Conservation (phyloP, 306 rosid species). For the Pterocarpus santalinus region DNA sequence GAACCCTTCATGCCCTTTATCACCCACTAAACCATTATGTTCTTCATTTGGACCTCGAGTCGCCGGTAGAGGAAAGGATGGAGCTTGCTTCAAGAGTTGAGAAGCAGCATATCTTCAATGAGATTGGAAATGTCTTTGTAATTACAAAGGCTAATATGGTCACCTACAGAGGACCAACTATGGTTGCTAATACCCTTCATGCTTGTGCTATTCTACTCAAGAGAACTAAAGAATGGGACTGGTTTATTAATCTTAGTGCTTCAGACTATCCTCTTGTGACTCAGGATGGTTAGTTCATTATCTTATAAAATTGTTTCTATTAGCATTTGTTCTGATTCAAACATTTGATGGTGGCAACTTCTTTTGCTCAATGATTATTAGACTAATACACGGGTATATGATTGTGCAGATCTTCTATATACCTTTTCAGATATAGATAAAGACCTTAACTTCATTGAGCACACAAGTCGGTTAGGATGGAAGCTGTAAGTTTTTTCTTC, state of each 20-base stretch:
- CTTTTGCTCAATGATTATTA: slow-evolving; percentile 35
- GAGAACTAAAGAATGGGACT: slow-evolving; percentile 94
- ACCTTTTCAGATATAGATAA: slow-evolving; percentile 69
- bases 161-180: slow-evolving; percentile 95
- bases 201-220: slow-evolving; percentile 93
- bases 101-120: slow-evolving; percentile 67
- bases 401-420: slow-evolving; percentile 74
- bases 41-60: slow-evolving; percentile 89
- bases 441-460: slow-evolving; percentile 87
- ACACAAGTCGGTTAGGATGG: slow-evolving; percentile 93
- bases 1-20: slow-evolving; percentile 85
- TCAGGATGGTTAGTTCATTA: slow-evolving; percentile 83
- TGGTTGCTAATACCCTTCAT: slow-evolving; percentile 97
- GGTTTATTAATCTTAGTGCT: slow-evolving; percentile 99
- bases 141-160: slow-evolving; percentile 90
- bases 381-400: background rate
- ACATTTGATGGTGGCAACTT: background rate
- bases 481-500: slow-evolving; percentile 68
- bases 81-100: slow-evolving; percentile 80
- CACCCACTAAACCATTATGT: slow-evolving; percentile 92
- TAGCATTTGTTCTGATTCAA: slow-evolving; percentile 29
- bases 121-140: slow-evolving; percentile 82
- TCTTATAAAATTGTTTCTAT: slow-evolving; percentile 7
- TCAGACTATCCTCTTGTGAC: slow-evolving; percentile 97
- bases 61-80: slow-evolving; percentile 75